Evolutionary conservation across 1,139 yeast genomes (phyloP), one percentile per base, ranked within the genome.

Genomic region (Lodderomyces jiufengensis): DNA sequence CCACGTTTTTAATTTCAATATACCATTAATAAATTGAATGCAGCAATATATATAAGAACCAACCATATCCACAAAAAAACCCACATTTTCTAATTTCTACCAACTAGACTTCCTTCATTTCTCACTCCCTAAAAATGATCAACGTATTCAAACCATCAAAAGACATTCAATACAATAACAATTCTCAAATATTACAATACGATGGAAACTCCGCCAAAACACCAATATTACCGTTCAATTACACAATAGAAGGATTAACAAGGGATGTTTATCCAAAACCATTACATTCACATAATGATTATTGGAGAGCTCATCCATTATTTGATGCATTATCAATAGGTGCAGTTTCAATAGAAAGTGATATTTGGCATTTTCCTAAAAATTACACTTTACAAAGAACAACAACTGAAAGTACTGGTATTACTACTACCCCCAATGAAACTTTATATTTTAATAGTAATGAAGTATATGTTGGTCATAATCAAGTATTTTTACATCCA

Each of bases 231-330:
- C 46, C 46, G 9, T 36, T 45, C 16, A 43, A 46, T 25, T 38
- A 41, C 24, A 48, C 57, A 2, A 44, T 62, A 2, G 72, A 67
- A 39, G 45, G 51, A 11, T 51, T 77, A 28, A 77, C 78, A 2
- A 58, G 74, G 35, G 80, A 76, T 46, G 76, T 76, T 1, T 55
- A 64, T 24, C 55, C 72, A 23, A 65, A 69, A 36, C 75, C 76
- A 5, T 63, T 81, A 14, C 92, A 83, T 49, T 79, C 87, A 0
- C 92, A 84, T 51, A 84, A 83, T 50, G 92, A 84, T 52, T 84
- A 84, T 54, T 80, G 86, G 87, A 62, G 90, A 45, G 45, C 54
- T 2, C 53, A 61, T 4, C 92, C 92, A 0, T 61, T 84, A 8
- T 65, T 76, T 39, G 82, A 79, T 41, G 90, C 88, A 0, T 55